phyloP scores from a whole-genome alignment of 73 alveolate species.

The Tetrahymena borealis region DNA sequence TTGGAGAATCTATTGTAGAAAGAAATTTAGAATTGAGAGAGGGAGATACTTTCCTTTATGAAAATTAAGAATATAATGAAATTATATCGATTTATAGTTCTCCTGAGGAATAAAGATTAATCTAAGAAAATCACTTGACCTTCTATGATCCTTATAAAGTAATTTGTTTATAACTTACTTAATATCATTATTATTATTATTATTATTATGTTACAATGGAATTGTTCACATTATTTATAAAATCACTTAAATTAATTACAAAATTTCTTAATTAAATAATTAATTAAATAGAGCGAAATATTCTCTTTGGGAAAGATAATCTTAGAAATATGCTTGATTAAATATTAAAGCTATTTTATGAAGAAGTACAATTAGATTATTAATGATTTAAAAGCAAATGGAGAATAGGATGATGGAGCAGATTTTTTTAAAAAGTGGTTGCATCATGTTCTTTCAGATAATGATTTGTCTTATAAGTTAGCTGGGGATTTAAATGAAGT shows the following conservation, averaged over 20 bases:
- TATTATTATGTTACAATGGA: too few relatives aligned
- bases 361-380: neutral
- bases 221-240: too few relatives aligned
- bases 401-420: neutral
- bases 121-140: neutral
- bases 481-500: neutral
- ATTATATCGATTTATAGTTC: neutral
- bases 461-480: neutral
- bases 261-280: neutral
- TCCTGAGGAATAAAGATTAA: neutral
- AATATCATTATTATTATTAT: too few relatives aligned
- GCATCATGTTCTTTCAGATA: neutral
- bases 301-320: neutral
- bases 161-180: too few relatives aligned
- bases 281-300: neutral
- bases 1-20: neutral
- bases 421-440: neutral
- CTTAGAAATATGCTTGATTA: neutral
- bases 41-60: neutral
- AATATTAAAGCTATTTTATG: neutral
- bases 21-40: neutral
- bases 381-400: neutral
- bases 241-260: neutral
- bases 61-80: neutral
- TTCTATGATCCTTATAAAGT: neutral